Conservation (phyloP, 306 rosid species). For the Mucuna pruriens region DNA sequence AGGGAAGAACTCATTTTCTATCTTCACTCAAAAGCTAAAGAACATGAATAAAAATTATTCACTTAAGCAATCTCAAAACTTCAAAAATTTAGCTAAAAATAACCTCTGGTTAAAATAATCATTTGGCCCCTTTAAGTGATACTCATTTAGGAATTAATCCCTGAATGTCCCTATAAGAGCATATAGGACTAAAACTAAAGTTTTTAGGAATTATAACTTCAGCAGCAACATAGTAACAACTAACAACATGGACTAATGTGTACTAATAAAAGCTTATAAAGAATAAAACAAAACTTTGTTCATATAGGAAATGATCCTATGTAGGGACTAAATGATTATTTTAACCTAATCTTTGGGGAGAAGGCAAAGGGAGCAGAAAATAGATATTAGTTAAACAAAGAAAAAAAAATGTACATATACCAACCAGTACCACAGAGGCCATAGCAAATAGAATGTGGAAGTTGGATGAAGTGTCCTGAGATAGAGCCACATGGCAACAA, state of each 20-base stretch:
- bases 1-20: background rate
- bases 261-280: background rate
- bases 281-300: background rate
- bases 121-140: background rate
- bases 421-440: slow-evolving; percentile 88
- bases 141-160: background rate
- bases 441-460: slow-evolving; percentile 72
- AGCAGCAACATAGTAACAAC: background rate
- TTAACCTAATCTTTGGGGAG: background rate
- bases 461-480: slow-evolving; percentile 89
- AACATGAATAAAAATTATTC: background rate
- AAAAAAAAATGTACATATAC: background rate
- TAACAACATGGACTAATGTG: background rate
- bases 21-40: slow-evolving; percentile 15
- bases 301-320: background rate
- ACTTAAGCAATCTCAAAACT: slow-evolving; percentile 9
- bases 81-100: background rate
- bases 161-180: background rate
- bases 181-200: background rate
- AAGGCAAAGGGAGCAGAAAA: background rate
- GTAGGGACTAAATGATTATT: background rate
- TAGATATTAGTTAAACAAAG: background rate
- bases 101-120: background rate
- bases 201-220: background rate
- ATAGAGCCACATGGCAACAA: slow-evolving; percentile 80